Evolutionary conservation across 2,329 filamentous ascomycete species (phyloP).

Genomic region (Pseudogymnoascus sp.): DNA sequence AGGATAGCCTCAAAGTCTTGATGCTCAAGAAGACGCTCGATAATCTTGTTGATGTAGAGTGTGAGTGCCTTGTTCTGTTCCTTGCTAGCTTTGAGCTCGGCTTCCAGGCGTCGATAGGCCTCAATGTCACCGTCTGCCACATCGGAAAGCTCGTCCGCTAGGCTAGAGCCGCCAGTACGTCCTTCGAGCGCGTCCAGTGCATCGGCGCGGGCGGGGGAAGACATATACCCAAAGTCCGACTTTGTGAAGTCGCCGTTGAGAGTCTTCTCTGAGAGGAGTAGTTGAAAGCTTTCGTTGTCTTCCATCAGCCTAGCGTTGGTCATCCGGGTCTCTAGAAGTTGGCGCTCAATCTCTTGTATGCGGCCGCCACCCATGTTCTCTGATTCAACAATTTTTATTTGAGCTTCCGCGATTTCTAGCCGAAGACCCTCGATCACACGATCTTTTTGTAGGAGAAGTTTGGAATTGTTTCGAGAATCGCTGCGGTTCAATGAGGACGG

Average conservation of each 20-base stretch:
- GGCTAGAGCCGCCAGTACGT: constrained; percentile 44
- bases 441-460: constrained; percentile 88
- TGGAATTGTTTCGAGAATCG: constrained; percentile 83
- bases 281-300: constrained; percentile 96
- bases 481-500: constrained; percentile 77
- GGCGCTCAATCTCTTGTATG: constrained; percentile 81
- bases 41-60: constrained; percentile 98
- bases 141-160: constrained; percentile 84
- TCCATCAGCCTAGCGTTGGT: constrained; percentile 94
- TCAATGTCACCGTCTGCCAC: constrained; percentile 56
- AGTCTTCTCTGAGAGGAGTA: constrained; percentile 89
- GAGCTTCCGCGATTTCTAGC: constrained; percentile 85
- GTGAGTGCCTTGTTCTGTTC: constrained; percentile 97
- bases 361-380: constrained; percentile 88
- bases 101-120: constrained; percentile 61
- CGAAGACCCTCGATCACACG: constrained; percentile 89
- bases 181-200: constrained; percentile 59
- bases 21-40: constrained; percentile 87
- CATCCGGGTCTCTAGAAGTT: constrained; percentile 87
- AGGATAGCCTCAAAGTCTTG: constrained; percentile 93
- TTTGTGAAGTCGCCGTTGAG: constrained; percentile 88
- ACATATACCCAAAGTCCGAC: constrained; percentile 69
- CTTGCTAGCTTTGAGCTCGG: constrained; percentile 70
- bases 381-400: constrained; percentile 90
- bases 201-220: constrained; percentile 52